Evolutionary conservation across 2,329 filamentous ascomycete species (phyloP).

Genomic region (Colletotrichum costaricense): DNA sequence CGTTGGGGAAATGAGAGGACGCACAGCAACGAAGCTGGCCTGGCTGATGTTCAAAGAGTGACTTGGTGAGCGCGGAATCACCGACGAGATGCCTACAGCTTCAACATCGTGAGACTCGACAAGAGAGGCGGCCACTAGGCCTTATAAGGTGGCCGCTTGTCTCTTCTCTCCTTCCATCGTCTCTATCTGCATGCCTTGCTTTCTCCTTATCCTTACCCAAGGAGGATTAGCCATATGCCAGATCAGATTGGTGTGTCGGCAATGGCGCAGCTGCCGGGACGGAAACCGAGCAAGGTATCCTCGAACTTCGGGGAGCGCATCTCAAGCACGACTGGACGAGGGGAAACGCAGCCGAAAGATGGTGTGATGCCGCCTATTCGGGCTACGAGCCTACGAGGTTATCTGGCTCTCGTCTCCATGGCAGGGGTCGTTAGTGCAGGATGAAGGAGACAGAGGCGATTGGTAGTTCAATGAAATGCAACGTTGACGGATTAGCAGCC

Average conservation of each 20-base stretch:
- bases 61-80: slow-evolving; percentile 11
- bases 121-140: slow-evolving; percentile 4
- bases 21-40: slow-evolving; percentile 14
- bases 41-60: neutral
- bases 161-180: neutral
- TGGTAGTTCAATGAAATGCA: neutral
- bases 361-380: slow-evolving; percentile 3
- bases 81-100: slow-evolving; percentile 21
- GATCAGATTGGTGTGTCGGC: slow-evolving; percentile 5
- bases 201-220: neutral
- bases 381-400: slow-evolving; percentile 4
- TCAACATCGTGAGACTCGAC: neutral
- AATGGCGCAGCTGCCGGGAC: slow-evolving; percentile 12
- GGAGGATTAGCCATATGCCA: neutral
- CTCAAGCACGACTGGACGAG: neutral
- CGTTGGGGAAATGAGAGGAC: slow-evolving; percentile 20
- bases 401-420: neutral
- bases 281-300: neutral
- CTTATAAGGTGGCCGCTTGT: slow-evolving; percentile 15
- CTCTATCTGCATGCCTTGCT: neutral
- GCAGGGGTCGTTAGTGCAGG: neutral
- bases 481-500: neutral
- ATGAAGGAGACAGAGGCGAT: neutral
- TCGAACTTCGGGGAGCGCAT: neutral
- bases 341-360: neutral